Percentiles rank a stretch among this genome's conserved stretches.
Evolutionary conservation across 192 early-diverging fungal genomes (phyloP).

Genomic region (Backusella luteola): DNA sequence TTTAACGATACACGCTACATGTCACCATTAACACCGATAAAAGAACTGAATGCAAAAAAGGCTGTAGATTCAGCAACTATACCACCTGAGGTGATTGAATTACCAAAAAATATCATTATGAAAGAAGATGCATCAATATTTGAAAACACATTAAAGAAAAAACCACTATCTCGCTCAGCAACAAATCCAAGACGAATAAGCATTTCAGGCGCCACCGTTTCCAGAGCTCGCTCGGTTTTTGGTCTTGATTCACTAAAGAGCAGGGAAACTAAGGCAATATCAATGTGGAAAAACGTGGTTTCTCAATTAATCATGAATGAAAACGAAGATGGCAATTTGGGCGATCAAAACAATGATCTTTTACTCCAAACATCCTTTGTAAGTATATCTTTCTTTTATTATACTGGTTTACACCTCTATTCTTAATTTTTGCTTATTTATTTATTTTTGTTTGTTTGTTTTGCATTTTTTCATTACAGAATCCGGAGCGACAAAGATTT

Average conservation of each 20-base stretch:
- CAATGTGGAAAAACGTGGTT: neutral
- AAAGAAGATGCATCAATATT: neutral
- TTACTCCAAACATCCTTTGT: conserved; percentile 1
- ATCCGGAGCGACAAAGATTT: conserved; percentile 7
- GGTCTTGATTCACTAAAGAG: neutral
- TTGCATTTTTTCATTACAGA: neutral
- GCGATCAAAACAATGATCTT: neutral
- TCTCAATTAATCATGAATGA: neutral
- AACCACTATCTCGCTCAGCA: neutral
- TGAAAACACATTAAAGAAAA: neutral
- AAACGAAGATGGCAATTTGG: neutral
- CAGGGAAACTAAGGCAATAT: conserved; percentile 3
- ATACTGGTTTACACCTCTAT: neutral
- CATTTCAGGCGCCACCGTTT: neutral
- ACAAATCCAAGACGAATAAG: neutral
- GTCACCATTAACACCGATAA: neutral
- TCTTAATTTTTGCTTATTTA: neutral
- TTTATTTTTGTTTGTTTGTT: neutral
- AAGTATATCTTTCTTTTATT: neutral
- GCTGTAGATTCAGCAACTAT: neutral
- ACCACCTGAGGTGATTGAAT: neutral
- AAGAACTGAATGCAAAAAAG: neutral
- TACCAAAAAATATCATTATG: neutral
- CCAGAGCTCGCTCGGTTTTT: conserved; percentile 4
- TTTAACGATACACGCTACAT: neutral